Conservation (phyloP, 2,329 filamentous ascomycete species). For the Shiraia sp. region DNA sequence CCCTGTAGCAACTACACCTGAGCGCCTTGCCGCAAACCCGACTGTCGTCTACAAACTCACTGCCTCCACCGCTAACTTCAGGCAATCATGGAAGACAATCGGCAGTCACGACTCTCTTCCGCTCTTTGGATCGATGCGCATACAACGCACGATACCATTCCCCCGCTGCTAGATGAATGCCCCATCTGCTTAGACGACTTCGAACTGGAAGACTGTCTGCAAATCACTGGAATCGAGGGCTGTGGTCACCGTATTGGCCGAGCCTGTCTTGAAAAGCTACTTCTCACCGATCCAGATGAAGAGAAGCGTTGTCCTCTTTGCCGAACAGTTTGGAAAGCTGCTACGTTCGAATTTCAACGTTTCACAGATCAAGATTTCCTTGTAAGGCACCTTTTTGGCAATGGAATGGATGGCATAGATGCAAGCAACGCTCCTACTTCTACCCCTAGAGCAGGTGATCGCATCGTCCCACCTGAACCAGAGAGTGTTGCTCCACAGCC, state of each 20-base stretch:
- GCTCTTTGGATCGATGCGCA: too few relatives aligned
- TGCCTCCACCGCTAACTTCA: too few relatives aligned
- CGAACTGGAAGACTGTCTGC: conserved; percentile 8
- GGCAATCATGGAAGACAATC: too few relatives aligned
- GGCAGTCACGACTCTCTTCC: too few relatives aligned
- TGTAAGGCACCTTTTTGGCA: not conserved
- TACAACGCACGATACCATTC: too few relatives aligned
- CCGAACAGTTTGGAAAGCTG: conserved; percentile 22
- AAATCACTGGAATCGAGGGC: conserved; percentile 13
- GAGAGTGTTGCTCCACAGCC: too few relatives aligned
- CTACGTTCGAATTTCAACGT: not conserved
- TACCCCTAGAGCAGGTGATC: too few relatives aligned
- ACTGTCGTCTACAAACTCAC: too few relatives aligned
- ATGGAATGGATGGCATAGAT: not conserved
- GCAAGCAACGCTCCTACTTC: not conserved
- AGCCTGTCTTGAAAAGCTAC: conserved; percentile 13
- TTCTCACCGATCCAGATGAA: conserved; percentile 5
- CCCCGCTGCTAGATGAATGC: too few relatives aligned
- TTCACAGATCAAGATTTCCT: not conserved
- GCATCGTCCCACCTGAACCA: too few relatives aligned
- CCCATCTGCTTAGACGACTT: conserved; percentile 26
- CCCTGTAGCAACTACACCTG: too few relatives aligned
- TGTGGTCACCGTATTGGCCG: conserved; percentile 22
- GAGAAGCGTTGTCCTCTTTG: conserved; percentile 28
- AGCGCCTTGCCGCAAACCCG: too few relatives aligned